Evolutionary conservation across 2,329 filamentous ascomycete species (phyloP).

Genomic region (Epichloe typhina): DNA sequence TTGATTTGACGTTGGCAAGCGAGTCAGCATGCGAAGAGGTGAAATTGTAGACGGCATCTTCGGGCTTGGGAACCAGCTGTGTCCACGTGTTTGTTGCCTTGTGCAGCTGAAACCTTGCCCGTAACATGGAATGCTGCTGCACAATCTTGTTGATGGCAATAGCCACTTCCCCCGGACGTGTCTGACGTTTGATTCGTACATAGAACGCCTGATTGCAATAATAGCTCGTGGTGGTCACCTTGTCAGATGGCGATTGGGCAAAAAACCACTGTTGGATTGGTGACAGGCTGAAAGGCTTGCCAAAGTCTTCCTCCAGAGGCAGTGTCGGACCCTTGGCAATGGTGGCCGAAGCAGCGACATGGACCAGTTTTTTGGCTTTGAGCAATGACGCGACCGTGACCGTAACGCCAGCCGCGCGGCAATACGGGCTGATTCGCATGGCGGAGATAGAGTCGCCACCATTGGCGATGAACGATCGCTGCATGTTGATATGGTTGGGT

Average conservation of each 20-base stretch:
- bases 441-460: conserved; percentile 8
- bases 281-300: conserved; percentile 2
- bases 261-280: conserved; percentile 7
- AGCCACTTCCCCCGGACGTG: neutral
- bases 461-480: conserved; percentile 6
- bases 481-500: neutral
- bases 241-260: conserved; percentile 1
- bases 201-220: conserved; percentile 4
- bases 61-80: neutral
- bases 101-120: conserved; percentile 3
- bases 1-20: neutral
- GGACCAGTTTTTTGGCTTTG: neutral
- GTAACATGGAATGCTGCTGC: conserved; percentile 5
- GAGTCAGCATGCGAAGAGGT: neutral
- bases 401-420: neutral
- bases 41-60: neutral
- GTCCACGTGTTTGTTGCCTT: neutral
- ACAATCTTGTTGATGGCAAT: conserved; percentile 1
- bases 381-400: conserved; percentile 1
- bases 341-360: neutral
- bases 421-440: conserved; percentile 3
- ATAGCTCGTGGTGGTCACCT: conserved; percentile 1
- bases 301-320: neutral
- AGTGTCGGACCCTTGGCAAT: neutral
- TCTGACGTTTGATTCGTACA: neutral